Conservation (phyloP, 2,329 filamentous ascomycete species). For the Microascus cirrosus region DNA sequence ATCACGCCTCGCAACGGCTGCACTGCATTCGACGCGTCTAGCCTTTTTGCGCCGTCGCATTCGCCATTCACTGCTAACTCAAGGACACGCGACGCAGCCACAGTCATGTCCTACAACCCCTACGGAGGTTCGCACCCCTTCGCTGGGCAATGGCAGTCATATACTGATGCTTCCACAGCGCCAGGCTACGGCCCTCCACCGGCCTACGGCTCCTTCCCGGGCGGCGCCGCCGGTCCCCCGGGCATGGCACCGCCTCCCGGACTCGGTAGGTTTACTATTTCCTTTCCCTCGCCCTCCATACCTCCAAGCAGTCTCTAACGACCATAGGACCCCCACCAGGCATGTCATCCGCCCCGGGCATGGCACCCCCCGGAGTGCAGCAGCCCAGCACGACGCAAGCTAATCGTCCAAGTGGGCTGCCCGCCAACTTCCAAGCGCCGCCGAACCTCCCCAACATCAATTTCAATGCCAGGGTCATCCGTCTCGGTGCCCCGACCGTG, state of each 20-base stretch:
- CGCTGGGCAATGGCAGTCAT: background rate
- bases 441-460: constrained; percentile 95
- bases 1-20: constrained; percentile 5
- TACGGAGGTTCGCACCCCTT: constrained; percentile 36
- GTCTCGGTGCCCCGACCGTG: constrained; percentile 68
- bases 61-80: background rate
- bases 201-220: constrained; percentile 60
- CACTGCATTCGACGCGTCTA: background rate
- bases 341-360: constrained; percentile 71
- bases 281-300: background rate
- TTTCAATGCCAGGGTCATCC: constrained; percentile 93
- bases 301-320: constrained; percentile 7
- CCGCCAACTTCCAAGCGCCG: constrained; percentile 76
- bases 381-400: constrained; percentile 63
- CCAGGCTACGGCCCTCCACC: constrained; percentile 58
- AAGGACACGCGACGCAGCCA: background rate
- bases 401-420: constrained; percentile 70
- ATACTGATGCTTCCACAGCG: background rate
- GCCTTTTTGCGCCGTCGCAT: background rate
- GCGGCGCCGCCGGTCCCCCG: constrained; percentile 38
- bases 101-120: constrained; percentile 47
- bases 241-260: constrained; percentile 71
- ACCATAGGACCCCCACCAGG: constrained; percentile 61
- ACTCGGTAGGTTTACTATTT: constrained; percentile 50
- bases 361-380: constrained; percentile 66